Base-by-base conservation (phyloP, 768 basidiomycete species). In the Leccinum subgranulosum region DNA sequence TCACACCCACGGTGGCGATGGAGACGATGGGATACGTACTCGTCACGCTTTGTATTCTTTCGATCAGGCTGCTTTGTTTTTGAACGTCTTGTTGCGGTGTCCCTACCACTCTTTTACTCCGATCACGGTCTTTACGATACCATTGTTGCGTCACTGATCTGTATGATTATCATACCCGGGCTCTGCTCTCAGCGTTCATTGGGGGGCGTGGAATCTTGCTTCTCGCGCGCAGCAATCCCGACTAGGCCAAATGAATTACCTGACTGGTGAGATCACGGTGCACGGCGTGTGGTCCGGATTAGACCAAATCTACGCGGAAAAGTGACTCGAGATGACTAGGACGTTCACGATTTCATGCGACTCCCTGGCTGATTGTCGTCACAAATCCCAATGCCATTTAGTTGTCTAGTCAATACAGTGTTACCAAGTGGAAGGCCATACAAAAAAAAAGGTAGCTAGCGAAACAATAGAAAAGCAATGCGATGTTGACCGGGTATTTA, bases 401-500 rank as follows among this genome's bases (percentile, higher is more conserved):
- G 19, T 17, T 21, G 39, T 65, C 59, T 57, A 63, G 17, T 54
- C 8, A 55, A 58, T 66, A 66, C 64, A 66, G 17, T 51, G 11
- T 5, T 46, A 28, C 23, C 34, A 17, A 15, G 5, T 31, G 28
- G 33, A 23, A 11, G 54, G 15, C 28, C 6, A 23, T 17, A 34
- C n/a, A 5, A 11, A 49, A 49, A 11, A 49, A 49, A 36, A 51
- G 34, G 14, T 12, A 55, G 54, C 49, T 51, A 64, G 39, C 28
- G 27, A 64, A 57, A 60, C 58, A 60, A 43, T 59, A 47, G 46
- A 15, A 55, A 47, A 41, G 41, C 36, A 4, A 54, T 39, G 34
- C 53, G n/a, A n/a, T n/a, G n/a, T n/a, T n/a, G n/a, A n/a, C n/a
- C n/a, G 36, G 64, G 65, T 66, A 69, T 69, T 19, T 27, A 48